Percentiles rank a stretch among this genome's conserved stretches.
These are phyloP conservation scores for Saccharomycopsis microspora DNA, from an alignment of 805 yeast species.

Conservation along the genomic window DNA sequence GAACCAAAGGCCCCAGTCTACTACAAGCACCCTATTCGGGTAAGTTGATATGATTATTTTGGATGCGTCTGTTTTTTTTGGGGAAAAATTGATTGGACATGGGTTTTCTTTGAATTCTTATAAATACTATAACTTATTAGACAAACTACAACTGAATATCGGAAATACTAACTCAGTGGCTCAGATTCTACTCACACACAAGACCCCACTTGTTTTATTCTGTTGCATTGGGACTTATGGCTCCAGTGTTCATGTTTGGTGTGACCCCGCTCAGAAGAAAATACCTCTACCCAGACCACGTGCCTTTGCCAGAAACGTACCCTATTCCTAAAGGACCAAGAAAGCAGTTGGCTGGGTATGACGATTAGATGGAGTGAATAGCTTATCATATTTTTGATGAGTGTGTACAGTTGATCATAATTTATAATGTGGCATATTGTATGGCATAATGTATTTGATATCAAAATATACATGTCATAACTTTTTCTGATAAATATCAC, in stretches of 20 bases:
- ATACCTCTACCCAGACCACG: conserved; percentile 52
- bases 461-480: too few relatives aligned
- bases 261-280: conserved; percentile 62
- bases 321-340: conserved; percentile 20
- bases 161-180: conserved; percentile 38
- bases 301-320: conserved; percentile 45
- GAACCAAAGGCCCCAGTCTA: conserved; percentile 41
- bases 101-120: neutral
- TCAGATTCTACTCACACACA: conserved; percentile 64
- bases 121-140: neutral
- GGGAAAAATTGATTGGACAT: neutral
- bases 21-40: conserved; percentile 52
- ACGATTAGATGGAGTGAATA: conserved; percentile 1
- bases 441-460: too few relatives aligned
- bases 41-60: conserved; percentile 28
- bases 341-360: conserved; percentile 14
- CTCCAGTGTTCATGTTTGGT: conserved; percentile 50
- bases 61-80: neutral
- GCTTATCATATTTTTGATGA: too few relatives aligned
- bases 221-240: conserved; percentile 50
- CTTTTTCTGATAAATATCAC: too few relatives aligned
- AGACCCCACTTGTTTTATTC: conserved; percentile 67
- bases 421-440: too few relatives aligned
- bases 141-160: neutral
- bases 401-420: too few relatives aligned